Evolutionary conservation across 257 asterid species (phyloP).

Genomic region (Salvia miltiorrhiza): DNA sequence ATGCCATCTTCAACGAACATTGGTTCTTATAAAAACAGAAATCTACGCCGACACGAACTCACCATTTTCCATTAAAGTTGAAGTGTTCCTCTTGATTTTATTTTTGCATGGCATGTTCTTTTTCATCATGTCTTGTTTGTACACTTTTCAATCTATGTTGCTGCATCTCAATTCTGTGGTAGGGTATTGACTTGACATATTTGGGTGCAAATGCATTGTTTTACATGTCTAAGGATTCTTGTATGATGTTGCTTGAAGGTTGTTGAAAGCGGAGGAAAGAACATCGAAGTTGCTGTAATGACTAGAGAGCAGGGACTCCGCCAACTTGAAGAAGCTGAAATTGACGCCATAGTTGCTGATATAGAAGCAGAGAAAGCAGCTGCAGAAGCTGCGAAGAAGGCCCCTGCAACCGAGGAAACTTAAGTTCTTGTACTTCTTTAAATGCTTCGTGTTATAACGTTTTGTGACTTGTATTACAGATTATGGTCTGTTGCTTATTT

Average conservation of each 20-base stretch:
- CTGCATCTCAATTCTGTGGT: background rate
- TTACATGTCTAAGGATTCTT: background rate
- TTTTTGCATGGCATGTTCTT: background rate
- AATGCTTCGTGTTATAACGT: background rate
- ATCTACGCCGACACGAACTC: background rate
- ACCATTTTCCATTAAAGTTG: background rate
- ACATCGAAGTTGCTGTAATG: constrained; percentile 95
- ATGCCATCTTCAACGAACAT: background rate
- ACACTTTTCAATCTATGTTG: background rate
- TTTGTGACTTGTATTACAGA: constrained; percentile 13
- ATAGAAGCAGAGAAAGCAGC: constrained; percentile 96
- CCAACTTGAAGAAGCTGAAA: constrained; percentile 95
- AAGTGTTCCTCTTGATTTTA: background rate
- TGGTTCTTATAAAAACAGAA: background rate
- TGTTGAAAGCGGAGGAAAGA: constrained; percentile 97
- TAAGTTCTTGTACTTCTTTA: constrained; percentile 23
- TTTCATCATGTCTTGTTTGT: background rate
- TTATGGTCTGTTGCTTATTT: constrained; percentile 21
- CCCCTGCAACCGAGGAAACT: constrained; percentile 50
- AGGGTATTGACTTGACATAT: background rate
- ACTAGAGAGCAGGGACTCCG: constrained; percentile 69
- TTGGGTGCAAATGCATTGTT: background rate
- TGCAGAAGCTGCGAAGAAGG: constrained; percentile 97
- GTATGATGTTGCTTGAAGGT: constrained; percentile 41
- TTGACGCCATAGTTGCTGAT: constrained; percentile 81